These are phyloP conservation scores for Isabelozyma gotoi DNA, from an alignment of 805 yeast genomes.

Conservation along the genomic window DNA sequence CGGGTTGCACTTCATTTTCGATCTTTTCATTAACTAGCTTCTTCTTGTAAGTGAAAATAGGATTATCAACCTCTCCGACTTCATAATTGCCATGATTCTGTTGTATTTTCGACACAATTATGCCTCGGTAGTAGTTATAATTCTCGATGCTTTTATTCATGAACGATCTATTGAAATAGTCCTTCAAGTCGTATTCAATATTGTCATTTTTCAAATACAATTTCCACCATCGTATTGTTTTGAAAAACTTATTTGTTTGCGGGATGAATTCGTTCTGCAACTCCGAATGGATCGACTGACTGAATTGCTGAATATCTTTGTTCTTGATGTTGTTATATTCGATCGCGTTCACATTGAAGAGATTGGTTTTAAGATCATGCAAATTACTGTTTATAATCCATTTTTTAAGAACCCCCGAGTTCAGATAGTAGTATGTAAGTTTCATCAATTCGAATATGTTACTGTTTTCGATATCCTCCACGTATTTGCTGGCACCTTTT, in stretches of 20 bases:
- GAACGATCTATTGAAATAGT: slow-evolving; percentile 31
- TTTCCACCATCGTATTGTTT: slow-evolving; percentile 40
- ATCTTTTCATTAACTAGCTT: slow-evolving; percentile 26
- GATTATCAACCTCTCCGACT: slow-evolving; percentile 19
- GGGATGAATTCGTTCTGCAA: slow-evolving; percentile 36
- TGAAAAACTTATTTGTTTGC: slow-evolving; percentile 26
- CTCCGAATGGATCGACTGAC: slow-evolving; percentile 33
- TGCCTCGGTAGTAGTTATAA: slow-evolving; percentile 38
- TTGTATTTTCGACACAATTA: slow-evolving; percentile 26
- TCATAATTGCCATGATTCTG: slow-evolving; percentile 21
- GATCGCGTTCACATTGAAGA: slow-evolving; percentile 6
- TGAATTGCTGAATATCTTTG: slow-evolving; percentile 25
- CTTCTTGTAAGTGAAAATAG: slow-evolving; percentile 29
- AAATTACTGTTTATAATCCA: slow-evolving; percentile 18
- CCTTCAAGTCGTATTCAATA: slow-evolving; percentile 42
- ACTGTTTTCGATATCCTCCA: slow-evolving; percentile 29
- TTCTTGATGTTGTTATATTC: slow-evolving; percentile 15
- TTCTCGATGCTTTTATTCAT: slow-evolving; percentile 39
- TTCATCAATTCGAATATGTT: slow-evolving; percentile 35
- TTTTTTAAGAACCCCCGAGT: slow-evolving; percentile 18
- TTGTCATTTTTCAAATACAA: slow-evolving; percentile 42
- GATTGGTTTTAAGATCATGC: slow-evolving; percentile 12
- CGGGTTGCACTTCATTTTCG: slow-evolving; percentile 35
- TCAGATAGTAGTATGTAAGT: slow-evolving; percentile 25
- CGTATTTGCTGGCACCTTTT: slow-evolving; percentile 28